These are phyloP conservation scores for Entomortierella beljakovae DNA, from an alignment of 192 early-diverging fungal genomes.

Conservation along the genomic window DNA sequence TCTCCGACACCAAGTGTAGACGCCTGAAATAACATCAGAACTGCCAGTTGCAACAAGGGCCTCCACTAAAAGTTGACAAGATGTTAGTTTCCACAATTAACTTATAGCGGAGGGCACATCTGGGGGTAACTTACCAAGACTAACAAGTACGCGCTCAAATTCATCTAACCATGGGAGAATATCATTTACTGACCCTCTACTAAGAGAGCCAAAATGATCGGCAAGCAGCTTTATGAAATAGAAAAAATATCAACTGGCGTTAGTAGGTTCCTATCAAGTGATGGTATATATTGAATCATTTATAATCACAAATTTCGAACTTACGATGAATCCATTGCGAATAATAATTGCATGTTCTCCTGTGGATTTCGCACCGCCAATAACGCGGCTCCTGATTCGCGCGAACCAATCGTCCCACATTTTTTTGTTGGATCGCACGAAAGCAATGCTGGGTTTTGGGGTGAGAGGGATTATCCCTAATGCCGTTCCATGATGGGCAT, in stretches of 20 bases:
- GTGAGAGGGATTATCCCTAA: slow-evolving; percentile 66
- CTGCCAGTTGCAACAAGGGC: slow-evolving; percentile 29
- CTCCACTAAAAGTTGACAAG: slow-evolving; percentile 25
- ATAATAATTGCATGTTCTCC: slow-evolving; percentile 57
- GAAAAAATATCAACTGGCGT: background rate
- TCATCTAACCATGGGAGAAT: slow-evolving; percentile 50
- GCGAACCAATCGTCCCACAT: slow-evolving; percentile 85
- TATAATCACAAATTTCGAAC: background rate
- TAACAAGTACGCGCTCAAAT: slow-evolving; percentile 51
- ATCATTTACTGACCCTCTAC: slow-evolving; percentile 46
- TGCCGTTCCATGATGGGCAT: slow-evolving; percentile 69
- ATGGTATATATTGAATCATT: no score
- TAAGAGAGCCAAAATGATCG: slow-evolving; percentile 36
- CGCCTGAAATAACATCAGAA: slow-evolving; percentile 51
- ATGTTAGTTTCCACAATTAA: background rate
- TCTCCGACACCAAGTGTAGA: slow-evolving; percentile 53
- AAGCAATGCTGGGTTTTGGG: slow-evolving; percentile 71
- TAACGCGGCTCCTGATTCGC: slow-evolving; percentile 64
- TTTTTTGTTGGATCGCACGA: slow-evolving; percentile 78
- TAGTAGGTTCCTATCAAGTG: no score
- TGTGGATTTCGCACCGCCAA: slow-evolving; percentile 62
- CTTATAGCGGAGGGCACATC: background rate
- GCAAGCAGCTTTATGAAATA: slow-evolving; percentile 38
- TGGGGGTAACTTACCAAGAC: slow-evolving; percentile 38
- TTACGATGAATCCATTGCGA: slow-evolving; percentile 53